Evolutionary conservation across 768 basidiomycete genomes (phyloP), one percentile per base, ranked within the genome.

Genomic region (Podaxis sp.): DNA sequence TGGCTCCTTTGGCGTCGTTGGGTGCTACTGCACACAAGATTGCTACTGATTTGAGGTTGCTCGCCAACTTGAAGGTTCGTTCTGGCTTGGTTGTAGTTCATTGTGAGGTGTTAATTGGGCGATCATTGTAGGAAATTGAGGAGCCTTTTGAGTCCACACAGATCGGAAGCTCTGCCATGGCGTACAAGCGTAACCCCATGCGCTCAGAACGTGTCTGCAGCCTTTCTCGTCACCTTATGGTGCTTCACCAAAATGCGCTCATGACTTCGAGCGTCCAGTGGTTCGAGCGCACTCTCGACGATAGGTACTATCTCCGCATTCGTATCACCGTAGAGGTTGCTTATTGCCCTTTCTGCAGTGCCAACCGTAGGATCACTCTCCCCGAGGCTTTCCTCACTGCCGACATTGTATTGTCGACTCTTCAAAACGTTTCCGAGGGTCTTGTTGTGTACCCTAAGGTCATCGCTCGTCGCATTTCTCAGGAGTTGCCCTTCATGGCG

Each of bases 141-240:
- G 97, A 99, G 73, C 97, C 97, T 0, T 99, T 99, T 75, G 96
- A 99, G 76, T 92, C 95, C 57, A 96, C 96, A 20, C 97, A 99
- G 78, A 99, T 99, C 67, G 97, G 97, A 6, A 92, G 91, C 10
- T 94, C 91, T 0, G 95, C 95, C 0, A 99, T 99, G 96, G 96
- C 96, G 8, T 99, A 99, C 86, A 98, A 99, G 79, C 87, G 96
- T 60, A 99, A 99, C 76, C 97, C 97, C 6, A 99, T 99, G 97
- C 93, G 97, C 62, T 96, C 88, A 61, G 97, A 99, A 77, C 90
- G 97, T 44, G 91, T 97, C 50, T 99, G 97, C 83, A 95, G 92
- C 70, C 86, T 99, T 58, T 83, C 96, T n/a, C 82, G 97, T 59
- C 97, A 99, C 77, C 78, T 99, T 55, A 97, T 97, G 95, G 87